phyloP scores from a whole-genome alignment of 352 stramenopile species.

The Pythium monospermum region DNA sequence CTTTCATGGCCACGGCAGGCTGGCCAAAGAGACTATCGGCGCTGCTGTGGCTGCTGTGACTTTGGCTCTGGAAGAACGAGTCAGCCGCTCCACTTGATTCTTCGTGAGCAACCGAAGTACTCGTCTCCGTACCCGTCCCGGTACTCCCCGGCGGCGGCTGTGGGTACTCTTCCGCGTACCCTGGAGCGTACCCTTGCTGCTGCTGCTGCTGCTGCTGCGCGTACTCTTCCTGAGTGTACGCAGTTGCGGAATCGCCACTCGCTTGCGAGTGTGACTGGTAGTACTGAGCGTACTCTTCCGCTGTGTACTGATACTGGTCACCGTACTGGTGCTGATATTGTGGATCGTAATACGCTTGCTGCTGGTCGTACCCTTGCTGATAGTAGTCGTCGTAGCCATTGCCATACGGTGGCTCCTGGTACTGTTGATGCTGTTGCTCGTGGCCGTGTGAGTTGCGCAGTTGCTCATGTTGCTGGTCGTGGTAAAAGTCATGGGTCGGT shows the following conservation, averaged over 20 bases:
- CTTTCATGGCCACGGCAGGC: too few relatives aligned
- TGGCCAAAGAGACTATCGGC: slow-evolving; percentile 1
- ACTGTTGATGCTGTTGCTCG: background rate
- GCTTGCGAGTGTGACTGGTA: slow-evolving; percentile 4
- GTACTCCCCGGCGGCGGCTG: background rate
- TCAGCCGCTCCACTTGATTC: background rate
- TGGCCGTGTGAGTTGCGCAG: too few relatives aligned
- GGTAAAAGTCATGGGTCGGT: slow-evolving; percentile 10
- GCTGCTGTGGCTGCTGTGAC: background rate
- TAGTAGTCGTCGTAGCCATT: slow-evolving; percentile 3
- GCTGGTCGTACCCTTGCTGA: slow-evolving; percentile 7
- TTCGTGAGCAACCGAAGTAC: background rate
- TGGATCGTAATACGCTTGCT: slow-evolving; percentile 5
- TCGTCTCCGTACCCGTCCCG: too few relatives aligned
- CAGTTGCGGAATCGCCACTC: background rate
- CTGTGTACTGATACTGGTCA: slow-evolving; percentile 15
- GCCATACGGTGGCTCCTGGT: slow-evolving; percentile 5
- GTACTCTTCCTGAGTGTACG: background rate
- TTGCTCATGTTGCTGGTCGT: background rate
- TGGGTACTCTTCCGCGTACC: background rate
- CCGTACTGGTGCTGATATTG: slow-evolving; percentile 7
- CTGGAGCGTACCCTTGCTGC: background rate
- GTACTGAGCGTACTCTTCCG: slow-evolving; percentile 18
- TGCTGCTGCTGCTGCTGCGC: background rate
- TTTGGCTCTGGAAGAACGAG: slow-evolving; percentile 23